Evolutionary conservation across 371 early-diverging fungal species (phyloP).

Genomic region (Basidiobolus meristosporus): DNA sequence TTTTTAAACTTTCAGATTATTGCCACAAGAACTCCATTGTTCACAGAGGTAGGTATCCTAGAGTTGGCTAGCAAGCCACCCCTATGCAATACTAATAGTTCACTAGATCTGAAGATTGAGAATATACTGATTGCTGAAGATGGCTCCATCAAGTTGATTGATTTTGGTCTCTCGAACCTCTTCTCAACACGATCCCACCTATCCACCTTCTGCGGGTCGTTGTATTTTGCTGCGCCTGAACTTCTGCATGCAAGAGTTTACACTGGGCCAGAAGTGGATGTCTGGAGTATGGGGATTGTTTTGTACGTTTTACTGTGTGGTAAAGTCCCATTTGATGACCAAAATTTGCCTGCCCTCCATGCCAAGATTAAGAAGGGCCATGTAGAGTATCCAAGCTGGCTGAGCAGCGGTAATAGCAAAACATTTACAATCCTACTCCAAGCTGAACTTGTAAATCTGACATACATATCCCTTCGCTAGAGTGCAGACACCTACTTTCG

Average conservation of each 20-base stretch:
- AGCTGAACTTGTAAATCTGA: too few relatives aligned
- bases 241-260: slow-evolving; percentile 75
- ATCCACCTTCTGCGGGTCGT: slow-evolving; percentile 88
- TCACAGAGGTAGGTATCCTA: background rate
- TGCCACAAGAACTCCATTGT: background rate
- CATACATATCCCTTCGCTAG: slow-evolving; percentile 19
- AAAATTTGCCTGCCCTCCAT: slow-evolving; percentile 71
- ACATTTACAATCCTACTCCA: too few relatives aligned
- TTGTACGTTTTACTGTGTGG: slow-evolving; percentile 89
- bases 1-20: background rate
- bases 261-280: slow-evolving; percentile 87
- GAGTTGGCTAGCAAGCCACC: too few relatives aligned
- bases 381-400: slow-evolving; percentile 51
- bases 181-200: slow-evolving; percentile 60
- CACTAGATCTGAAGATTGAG: slow-evolving; percentile 81
- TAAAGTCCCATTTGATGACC: slow-evolving; percentile 90
- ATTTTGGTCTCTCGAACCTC: slow-evolving; percentile 91
- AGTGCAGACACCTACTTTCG: slow-evolving; percentile 59
- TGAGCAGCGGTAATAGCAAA: slow-evolving; percentile 17
- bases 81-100: background rate
- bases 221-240: slow-evolving; percentile 96
- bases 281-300: slow-evolving; percentile 93
- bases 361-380: slow-evolving; percentile 83
- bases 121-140: slow-evolving; percentile 65
- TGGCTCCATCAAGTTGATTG: slow-evolving; percentile 73